These are phyloP conservation scores for Pyricularia sp. DNA, from an alignment of 2,329 filamentous ascomycete species.

Conservation along the genomic window DNA sequence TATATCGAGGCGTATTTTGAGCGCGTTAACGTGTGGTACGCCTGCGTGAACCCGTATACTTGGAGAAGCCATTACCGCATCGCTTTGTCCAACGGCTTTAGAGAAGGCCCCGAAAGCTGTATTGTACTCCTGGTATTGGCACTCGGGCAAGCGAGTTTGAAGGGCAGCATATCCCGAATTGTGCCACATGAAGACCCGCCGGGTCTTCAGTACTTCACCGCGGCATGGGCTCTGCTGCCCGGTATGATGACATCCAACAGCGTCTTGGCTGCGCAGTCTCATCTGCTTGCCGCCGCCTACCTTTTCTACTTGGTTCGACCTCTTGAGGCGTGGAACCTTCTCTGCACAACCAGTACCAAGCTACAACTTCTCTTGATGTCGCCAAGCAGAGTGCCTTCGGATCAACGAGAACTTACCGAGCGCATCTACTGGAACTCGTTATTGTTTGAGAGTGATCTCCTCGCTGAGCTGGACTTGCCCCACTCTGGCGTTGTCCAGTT, in stretches of 20 bases:
- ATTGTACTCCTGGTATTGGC: conserved; percentile 72
- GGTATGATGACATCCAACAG: conserved; percentile 73
- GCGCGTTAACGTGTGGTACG: conserved; percentile 77
- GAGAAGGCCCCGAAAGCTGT: conserved; percentile 72
- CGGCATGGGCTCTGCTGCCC: conserved; percentile 69
- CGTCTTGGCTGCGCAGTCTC: conserved; percentile 69
- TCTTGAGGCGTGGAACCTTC: conserved; percentile 72
- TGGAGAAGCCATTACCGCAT: conserved; percentile 70
- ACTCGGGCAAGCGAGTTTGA: conserved; percentile 65
- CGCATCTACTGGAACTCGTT: conserved; percentile 79
- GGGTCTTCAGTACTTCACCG: conserved; percentile 70
- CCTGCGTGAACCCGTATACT: conserved; percentile 73
- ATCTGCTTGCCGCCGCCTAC: conserved; percentile 72
- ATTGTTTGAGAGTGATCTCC: conserved; percentile 70
- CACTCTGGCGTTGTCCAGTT: conserved; percentile 78
- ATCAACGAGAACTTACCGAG: conserved; percentile 64
- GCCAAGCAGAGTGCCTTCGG: conserved; percentile 58
- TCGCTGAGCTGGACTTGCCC: conserved; percentile 71
- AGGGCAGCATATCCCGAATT: conserved; percentile 67
- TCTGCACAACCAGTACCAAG: conserved; percentile 75
- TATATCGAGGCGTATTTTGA: conserved; percentile 77
- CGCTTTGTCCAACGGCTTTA: conserved; percentile 66
- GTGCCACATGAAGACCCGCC: conserved; percentile 61
- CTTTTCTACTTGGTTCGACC: conserved; percentile 75
- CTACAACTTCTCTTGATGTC: conserved; percentile 69